These are phyloP conservation scores for Colletotrichum lupini DNA, from an alignment of 2,329 filamentous ascomycete genomes.

Conservation along the genomic window DNA sequence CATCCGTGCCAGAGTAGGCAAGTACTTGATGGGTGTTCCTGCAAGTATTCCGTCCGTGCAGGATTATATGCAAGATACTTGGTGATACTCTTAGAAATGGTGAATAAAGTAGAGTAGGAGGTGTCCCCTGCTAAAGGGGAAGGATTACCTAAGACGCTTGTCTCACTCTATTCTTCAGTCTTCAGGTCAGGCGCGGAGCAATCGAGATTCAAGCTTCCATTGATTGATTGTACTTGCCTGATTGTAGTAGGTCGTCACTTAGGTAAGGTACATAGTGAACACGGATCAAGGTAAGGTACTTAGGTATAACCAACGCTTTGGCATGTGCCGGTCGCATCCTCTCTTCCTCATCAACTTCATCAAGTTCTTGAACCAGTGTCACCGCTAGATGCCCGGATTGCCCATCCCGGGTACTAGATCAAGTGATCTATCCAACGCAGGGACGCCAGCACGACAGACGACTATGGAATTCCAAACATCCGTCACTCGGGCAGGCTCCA, in stretches of 20 bases:
- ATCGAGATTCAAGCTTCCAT: no score
- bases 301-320: background rate
- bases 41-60: background rate
- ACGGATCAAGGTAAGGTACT: no score
- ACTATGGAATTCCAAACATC: slow-evolving; percentile 8
- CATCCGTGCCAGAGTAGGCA: slow-evolving; percentile 13
- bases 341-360: background rate
- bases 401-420: background rate
- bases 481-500: background rate
- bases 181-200: background rate
- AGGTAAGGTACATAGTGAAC: no score
- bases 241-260: no score
- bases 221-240: background rate
- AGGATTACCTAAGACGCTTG: slow-evolving; percentile 15
- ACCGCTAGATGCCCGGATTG: background rate
- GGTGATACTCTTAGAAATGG: background rate
- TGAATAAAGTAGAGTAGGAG: background rate
- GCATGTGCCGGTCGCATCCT: background rate
- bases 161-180: background rate
- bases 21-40: background rate
- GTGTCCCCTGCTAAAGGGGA: background rate
- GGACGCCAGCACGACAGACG: background rate
- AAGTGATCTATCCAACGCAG: background rate
- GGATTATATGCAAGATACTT: background rate
- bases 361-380: background rate